Percentiles rank a stretch among this genome's conserved stretches.
Conservation (phyloP, 106 monocot species). For the Platanthera guangdongensis region DNA sequence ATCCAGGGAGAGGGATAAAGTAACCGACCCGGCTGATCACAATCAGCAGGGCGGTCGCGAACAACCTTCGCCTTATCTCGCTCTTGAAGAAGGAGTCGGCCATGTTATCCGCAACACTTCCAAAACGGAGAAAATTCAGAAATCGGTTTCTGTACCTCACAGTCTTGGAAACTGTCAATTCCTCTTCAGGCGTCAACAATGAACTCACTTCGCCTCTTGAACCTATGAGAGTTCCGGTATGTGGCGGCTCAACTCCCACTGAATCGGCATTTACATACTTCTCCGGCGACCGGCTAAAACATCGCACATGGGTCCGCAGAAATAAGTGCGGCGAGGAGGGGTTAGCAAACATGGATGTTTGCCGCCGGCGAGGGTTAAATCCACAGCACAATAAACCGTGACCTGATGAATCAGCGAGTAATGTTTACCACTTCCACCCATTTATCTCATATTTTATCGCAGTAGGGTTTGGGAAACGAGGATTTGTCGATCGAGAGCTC, state of each 20-base stretch:
- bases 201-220: neutral
- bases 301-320: neutral
- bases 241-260: neutral
- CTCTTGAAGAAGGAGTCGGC: slow-evolving; percentile 92
- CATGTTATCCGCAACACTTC: slow-evolving; percentile 56
- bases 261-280: neutral
- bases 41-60: slow-evolving; percentile 76
- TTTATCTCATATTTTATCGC: neutral
- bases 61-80: slow-evolving; percentile 84
- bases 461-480: neutral
- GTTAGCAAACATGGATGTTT: neutral
- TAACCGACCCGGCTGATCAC: slow-evolving; percentile 77
- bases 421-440: neutral
- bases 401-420: neutral
- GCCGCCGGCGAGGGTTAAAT: neutral
- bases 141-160: slow-evolving; percentile 64
- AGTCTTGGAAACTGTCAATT: neutral
- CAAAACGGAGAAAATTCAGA: slow-evolving; percentile 58
- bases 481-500: neutral
- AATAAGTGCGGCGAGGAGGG: neutral
- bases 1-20: slow-evolving; percentile 89
- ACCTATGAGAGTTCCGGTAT: neutral
- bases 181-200: neutral
- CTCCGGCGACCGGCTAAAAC: neutral
- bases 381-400: neutral